A percentile compares a stretch with the other conserved stretches of the same genome.
Evolutionary conservation across 2,329 filamentous ascomycete species (phyloP).

Genomic region (Magnaporthales sp.): DNA sequence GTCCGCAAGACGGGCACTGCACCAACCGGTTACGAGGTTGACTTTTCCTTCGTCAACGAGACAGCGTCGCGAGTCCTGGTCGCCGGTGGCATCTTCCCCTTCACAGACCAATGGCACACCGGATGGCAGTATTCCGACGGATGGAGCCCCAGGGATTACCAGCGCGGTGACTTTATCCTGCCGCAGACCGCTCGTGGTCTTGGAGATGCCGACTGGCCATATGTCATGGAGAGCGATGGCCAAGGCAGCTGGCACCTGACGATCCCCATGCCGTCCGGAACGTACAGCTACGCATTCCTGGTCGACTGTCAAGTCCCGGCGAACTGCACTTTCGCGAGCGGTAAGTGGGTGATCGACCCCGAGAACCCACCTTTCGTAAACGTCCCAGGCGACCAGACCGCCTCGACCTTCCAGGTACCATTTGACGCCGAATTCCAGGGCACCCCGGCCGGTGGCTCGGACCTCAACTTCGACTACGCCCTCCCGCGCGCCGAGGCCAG

Average conservation of each 20-base stretch:
- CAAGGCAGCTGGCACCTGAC: conserved; percentile 18
- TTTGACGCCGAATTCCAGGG: conserved; percentile 17
- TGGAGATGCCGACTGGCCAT: conserved; percentile 15
- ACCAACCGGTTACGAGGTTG: conserved; percentile 19
- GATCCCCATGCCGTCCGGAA: conserved; percentile 17
- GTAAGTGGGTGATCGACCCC: conserved; percentile 20
- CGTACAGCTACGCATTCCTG: conserved; percentile 19
- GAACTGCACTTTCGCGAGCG: conserved; percentile 18
- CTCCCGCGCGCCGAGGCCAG: conserved; percentile 14
- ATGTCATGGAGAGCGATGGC: conserved; percentile 15
- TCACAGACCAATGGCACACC: conserved; percentile 20
- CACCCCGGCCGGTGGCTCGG: conserved; percentile 7
- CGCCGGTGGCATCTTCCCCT: conserved; percentile 16
- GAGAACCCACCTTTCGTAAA: conserved; percentile 18
- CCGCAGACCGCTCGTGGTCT: conserved; percentile 4
- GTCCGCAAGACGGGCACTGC: conserved; percentile 16
- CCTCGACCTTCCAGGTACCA: conserved; percentile 20
- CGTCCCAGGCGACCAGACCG: conserved; percentile 17
- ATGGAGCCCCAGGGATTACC: conserved; percentile 18
- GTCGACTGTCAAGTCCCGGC: conserved; percentile 17
- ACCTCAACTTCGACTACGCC: conserved; percentile 15
- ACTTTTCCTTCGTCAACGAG: conserved; percentile 16
- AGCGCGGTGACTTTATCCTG: conserved; percentile 18
- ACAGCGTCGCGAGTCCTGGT: conserved; percentile 17
- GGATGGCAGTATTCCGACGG: conserved; percentile 9